Base-by-base conservation (phyloP, 257 asterid genomes). In the Asclepias syriaca region DNA sequence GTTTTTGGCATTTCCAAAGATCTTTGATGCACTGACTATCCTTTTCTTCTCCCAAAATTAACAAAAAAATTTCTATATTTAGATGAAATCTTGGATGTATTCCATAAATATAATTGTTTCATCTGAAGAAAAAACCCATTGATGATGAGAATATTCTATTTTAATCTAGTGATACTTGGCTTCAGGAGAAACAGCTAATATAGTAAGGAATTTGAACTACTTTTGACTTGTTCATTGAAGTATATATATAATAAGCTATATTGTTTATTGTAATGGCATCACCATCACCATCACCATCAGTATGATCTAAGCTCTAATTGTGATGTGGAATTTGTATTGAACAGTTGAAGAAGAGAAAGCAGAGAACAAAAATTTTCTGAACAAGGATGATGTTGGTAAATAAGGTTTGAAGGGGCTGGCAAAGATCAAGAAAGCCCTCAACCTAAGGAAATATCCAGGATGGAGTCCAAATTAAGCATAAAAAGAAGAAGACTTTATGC, bases 371-470 rank as follows among this genome's bases (percentile, higher is more conserved):
- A 69, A 53, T 45, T 68, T 69, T 71, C 82, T 57, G 50, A 78
- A 69, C 66, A 72, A 75, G 54, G 5, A 50, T 1, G 50, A 46
- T 72, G 75, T 73, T 77, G 87, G 84, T 83, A 34, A 83, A 77
- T 72, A 75, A 85, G 97, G 81, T 86, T 85, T 75, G 76, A 81
- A 83, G 94, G 80, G 96, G 86, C 86, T 84, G 50, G 15, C 27
- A 37, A 15, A 82, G 72, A 80, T 82, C 82, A 74, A 85, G 82
- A 79, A 77, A 79, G 84, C 89, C 91, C 92, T 79, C 80, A 82
- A 82, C 89, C 92, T 50, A 79, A 84, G 85, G 83, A 79, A 85
- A 84, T 2, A 84, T 2, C 91, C 86, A 73, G 72, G 77, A 73
- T 72, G 77, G 82, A 45, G 32, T 80, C 59, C 83, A 71, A 69